Percentiles rank a stretch among this genome's conserved stretches.
These are phyloP conservation scores for Ceratobasidium sp. DNA, from an alignment of 1,284 basidiomycete genomes.

Conservation along the genomic window DNA sequence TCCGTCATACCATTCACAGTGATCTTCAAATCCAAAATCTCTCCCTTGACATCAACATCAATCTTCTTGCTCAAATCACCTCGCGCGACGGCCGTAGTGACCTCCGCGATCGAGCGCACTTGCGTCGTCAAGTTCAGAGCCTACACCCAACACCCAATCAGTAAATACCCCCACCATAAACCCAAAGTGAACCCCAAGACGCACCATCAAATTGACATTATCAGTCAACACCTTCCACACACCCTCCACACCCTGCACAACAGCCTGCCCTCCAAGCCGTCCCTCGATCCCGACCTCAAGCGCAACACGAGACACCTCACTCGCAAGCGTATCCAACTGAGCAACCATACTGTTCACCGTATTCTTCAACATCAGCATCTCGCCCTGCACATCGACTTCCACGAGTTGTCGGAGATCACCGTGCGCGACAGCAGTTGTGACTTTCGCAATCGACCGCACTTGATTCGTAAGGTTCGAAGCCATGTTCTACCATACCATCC, in stretches of 20 bases:
- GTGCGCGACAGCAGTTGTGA: conserved; percentile 95
- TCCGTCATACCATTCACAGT: conserved; percentile 95
- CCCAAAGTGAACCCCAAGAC: neutral
- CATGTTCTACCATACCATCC: conserved; percentile 72
- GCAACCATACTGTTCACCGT: conserved; percentile 94
- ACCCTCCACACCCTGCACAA: conserved; percentile 88
- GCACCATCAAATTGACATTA: conserved; percentile 73
- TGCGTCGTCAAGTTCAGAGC: conserved; percentile 94
- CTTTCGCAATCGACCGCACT: conserved; percentile 96
- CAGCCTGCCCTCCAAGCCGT: conserved; percentile 94
- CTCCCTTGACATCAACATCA: conserved; percentile 88
- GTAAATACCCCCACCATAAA: neutral
- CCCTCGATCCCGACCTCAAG: conserved; percentile 96
- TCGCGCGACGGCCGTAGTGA: conserved; percentile 89
- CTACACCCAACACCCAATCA: conserved; percentile 50
- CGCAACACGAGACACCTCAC: conserved; percentile 83
- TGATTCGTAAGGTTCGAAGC: conserved; percentile 95
- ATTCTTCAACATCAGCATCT: conserved; percentile 94
- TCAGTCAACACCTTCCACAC: conserved; percentile 84
- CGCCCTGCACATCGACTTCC: conserved; percentile 96
- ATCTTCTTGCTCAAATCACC: conserved; percentile 94
- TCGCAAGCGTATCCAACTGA: conserved; percentile 73
- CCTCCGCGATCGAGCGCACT: conserved; percentile 88
- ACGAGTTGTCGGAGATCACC: conserved; percentile 93
- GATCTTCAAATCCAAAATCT: conserved; percentile 80